Conservation (phyloP, 208 protist genomes). For the Leishmania gerbilli region DNA sequence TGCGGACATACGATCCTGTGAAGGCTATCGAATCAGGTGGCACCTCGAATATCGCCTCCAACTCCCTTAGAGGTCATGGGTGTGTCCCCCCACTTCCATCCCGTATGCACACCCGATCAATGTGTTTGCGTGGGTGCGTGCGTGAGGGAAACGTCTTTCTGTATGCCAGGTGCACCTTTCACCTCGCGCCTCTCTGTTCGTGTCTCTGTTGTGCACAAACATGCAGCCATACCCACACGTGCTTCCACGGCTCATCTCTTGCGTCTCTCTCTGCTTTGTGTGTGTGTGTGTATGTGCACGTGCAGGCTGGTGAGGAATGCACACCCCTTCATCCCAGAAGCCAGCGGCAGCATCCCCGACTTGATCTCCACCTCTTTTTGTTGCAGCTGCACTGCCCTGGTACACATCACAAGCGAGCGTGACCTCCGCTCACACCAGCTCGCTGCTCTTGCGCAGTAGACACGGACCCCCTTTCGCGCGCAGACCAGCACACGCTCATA, state of each 20-base stretch:
- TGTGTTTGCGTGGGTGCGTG: background rate
- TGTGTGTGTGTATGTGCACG: background rate
- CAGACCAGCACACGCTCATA: background rate
- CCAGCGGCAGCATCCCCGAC: background rate
- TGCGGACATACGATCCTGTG: background rate
- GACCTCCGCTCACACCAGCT: background rate
- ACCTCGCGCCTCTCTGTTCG: background rate
- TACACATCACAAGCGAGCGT: background rate
- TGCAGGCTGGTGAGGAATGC: background rate
- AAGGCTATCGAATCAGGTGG: background rate
- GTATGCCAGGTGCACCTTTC: background rate
- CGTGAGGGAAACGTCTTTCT: background rate
- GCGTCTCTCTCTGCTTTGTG: background rate
- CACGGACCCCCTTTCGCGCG: background rate
- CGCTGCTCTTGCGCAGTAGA: background rate
- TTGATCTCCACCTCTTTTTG: background rate
- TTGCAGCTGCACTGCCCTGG: background rate
- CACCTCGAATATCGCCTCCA: background rate
- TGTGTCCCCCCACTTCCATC: background rate
- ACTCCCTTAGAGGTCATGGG: background rate
- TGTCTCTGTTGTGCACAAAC: background rate
- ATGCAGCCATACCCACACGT: background rate
- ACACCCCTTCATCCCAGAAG: background rate
- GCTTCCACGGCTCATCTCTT: background rate
- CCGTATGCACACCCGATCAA: background rate